Evolutionary conservation across 2,329 filamentous ascomycete species (phyloP).

Genomic region (Alternaria atra): DNA sequence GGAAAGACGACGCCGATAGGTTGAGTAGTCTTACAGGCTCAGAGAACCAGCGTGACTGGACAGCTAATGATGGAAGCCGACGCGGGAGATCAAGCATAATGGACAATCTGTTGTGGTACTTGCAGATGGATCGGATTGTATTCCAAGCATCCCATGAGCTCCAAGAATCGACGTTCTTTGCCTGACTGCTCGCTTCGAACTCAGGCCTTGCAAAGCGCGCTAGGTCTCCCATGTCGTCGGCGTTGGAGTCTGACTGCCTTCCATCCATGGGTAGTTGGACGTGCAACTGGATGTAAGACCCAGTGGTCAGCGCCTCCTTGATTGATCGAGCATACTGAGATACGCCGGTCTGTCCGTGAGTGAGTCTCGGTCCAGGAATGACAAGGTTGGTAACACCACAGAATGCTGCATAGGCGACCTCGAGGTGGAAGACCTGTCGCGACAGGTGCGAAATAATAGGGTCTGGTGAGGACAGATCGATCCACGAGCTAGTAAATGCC

Average conservation of each 20-base stretch:
- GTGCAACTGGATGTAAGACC: conserved; percentile 79
- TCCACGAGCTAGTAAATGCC: conserved; percentile 87
- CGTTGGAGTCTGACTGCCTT: conserved; percentile 68
- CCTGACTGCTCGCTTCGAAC: conserved; percentile 44
- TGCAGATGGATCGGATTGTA: conserved; percentile 82
- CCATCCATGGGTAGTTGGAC: conserved; percentile 87
- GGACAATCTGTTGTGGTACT: conserved; percentile 81
- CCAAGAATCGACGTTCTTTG: conserved; percentile 70
- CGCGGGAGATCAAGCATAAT: conserved; percentile 71
- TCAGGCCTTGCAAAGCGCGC: conserved; percentile 57
- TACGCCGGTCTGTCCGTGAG: conserved; percentile 65
- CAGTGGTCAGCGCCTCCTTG: conserved; percentile 78
- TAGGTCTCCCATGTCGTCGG: conserved; percentile 62
- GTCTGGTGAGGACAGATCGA: conserved; percentile 84
- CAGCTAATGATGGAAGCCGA: conserved; percentile 63
- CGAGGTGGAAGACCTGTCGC: conserved; percentile 86
- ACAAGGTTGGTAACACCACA: conserved; percentile 87
- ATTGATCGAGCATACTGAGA: conserved; percentile 85
- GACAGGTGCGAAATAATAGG: conserved; percentile 86
- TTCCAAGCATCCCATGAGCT: conserved; percentile 95
- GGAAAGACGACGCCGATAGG: conserved; percentile 62
- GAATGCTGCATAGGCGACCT: conserved; percentile 94
- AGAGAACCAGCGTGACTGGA: conserved; percentile 70
- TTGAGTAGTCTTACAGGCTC: conserved; percentile 68
- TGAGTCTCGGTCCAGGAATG: conserved; percentile 77